A percentile compares a stretch with the other conserved stretches of the same genome.
These are phyloP conservation scores for Penicillium sp. DNA, from an alignment of 2,329 filamentous ascomycete genomes.

Conservation along the genomic window DNA sequence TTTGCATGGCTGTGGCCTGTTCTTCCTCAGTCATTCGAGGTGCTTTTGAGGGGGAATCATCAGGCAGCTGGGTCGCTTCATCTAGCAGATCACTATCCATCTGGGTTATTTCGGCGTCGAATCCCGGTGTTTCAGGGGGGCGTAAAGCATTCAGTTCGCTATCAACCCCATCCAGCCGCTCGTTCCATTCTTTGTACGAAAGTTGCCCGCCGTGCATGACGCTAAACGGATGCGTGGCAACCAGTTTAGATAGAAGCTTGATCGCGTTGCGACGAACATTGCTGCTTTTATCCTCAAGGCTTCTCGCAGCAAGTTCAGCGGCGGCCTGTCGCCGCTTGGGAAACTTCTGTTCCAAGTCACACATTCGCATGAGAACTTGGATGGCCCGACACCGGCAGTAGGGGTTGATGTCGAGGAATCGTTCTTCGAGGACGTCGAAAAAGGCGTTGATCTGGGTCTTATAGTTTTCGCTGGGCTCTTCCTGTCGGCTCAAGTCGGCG, in stretches of 20 bases:
- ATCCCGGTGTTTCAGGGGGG: slow-evolving; percentile 72
- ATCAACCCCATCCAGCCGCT: slow-evolving; percentile 80
- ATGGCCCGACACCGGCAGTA: slow-evolving; percentile 92
- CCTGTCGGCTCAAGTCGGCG: slow-evolving; percentile 83
- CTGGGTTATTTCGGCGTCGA: slow-evolving; percentile 71
- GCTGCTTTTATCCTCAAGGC: slow-evolving; percentile 96
- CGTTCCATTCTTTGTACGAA: slow-evolving; percentile 82
- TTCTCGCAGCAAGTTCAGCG: slow-evolving; percentile 83
- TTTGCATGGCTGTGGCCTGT: slow-evolving; percentile 72
- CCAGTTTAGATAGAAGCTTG: slow-evolving; percentile 83
- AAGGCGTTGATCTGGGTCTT: slow-evolving; percentile 96
- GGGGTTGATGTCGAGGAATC: slow-evolving; percentile 94
- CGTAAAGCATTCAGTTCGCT: slow-evolving; percentile 79
- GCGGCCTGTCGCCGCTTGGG: slow-evolving; percentile 87
- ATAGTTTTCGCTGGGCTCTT: slow-evolving; percentile 88
- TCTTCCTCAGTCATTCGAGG: slow-evolving; percentile 77
- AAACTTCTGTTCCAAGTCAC: slow-evolving; percentile 94
- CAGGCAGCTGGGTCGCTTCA: slow-evolving; percentile 80
- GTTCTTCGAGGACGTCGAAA: slow-evolving; percentile 93
- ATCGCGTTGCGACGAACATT: slow-evolving; percentile 95
- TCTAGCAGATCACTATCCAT: slow-evolving; percentile 81
- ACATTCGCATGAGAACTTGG: slow-evolving; percentile 90
- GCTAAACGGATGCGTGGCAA: slow-evolving; percentile 93
- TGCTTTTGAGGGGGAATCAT: slow-evolving; percentile 67
- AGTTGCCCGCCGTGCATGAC: slow-evolving; percentile 89